phyloP scores from a whole-genome alignment of 2,329 filamentous ascomycete species.

The Cryphonectria parasitica region DNA sequence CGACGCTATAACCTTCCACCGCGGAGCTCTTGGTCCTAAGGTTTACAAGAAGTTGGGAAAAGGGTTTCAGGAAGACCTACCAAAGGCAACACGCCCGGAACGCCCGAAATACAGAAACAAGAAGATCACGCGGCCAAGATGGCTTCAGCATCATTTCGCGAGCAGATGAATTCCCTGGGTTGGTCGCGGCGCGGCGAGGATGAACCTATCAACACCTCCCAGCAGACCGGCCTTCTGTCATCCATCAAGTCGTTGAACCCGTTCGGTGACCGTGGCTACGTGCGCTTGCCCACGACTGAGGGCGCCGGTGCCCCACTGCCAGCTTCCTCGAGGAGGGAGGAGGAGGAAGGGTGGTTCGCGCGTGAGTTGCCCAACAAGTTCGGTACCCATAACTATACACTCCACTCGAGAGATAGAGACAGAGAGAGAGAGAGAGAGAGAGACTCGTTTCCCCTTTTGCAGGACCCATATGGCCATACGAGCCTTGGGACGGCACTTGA shows the following conservation, averaged over 20 bases:
- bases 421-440: neutral
- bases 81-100: conserved; percentile 13
- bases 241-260: conserved; percentile 86
- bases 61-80: neutral
- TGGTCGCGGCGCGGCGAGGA: conserved; percentile 88
- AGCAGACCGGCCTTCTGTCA: conserved; percentile 75
- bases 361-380: conserved; percentile 65
- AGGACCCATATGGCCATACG: conserved; percentile 38
- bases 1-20: conserved; percentile 20
- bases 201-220: conserved; percentile 72
- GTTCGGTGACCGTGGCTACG: conserved; percentile 84
- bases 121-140: conserved; percentile 50
- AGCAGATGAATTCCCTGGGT: conserved; percentile 92
- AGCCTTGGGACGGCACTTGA: conserved; percentile 46
- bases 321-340: conserved; percentile 81
- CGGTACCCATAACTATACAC: too few relatives aligned
- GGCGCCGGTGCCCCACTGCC: conserved; percentile 82
- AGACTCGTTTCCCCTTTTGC: conserved; percentile 45
- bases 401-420: neutral
- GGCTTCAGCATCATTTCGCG: conserved; percentile 87
- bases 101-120: conserved; percentile 14
- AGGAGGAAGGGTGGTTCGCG: conserved; percentile 94
- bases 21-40: conserved; percentile 25
- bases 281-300: conserved; percentile 86
- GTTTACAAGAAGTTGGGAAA: neutral